Base-by-base conservation (phyloP, 2,329 filamentous ascomycete species). In the Dichotomopilus funicola region DNA sequence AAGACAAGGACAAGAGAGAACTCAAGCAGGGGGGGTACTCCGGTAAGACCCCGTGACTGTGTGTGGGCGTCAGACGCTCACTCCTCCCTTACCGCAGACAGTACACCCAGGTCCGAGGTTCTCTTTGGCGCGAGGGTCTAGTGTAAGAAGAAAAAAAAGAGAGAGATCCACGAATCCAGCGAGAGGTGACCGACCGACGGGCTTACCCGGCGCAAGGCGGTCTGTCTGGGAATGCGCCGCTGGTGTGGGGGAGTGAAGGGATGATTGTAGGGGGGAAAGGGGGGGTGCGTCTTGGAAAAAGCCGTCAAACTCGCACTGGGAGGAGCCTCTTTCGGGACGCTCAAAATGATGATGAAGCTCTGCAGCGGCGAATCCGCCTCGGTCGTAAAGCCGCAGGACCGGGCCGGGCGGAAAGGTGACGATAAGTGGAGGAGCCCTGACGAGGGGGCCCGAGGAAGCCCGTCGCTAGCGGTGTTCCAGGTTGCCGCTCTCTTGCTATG, bases 31-130 rank as follows among this genome's bases (percentile, higher is more conserved):
- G 49, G 49, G 53, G 47, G 19, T 27, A 27, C 19, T 34, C 38
- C 46, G 43, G 45, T 45, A 13, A 44, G 38, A 41, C 53, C 57
- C 57, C 57, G 57, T 59, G 54, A 59, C 57, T 53, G 19, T 40
- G 54, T 48, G 46, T 38, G 47, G 53, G 47, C 37, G 49, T 53
- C 37, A 51, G 19, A 13, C 11, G 31, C 38, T 46, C 51, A 31
- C 12, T 37, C 42, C 42, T n/a, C 43, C 33, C 35, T 42, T 6
- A 42, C 11, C 40, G n/a, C n/a, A n/a, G n/a, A n/a, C n/a, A n/a
- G n/a, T n/a, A 27, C 19, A 27, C 19, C 19, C 19, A 27, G 19
- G 19, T 27, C 19, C 19, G 19, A 27, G 19, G 19, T 27, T 27
- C 19, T 27, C 19, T 27, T 27, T 27, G 19, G 19, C 19, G 19